Conservation (phyloP, 2,329 filamentous ascomycete genomes). For the Botrytis fabae region DNA sequence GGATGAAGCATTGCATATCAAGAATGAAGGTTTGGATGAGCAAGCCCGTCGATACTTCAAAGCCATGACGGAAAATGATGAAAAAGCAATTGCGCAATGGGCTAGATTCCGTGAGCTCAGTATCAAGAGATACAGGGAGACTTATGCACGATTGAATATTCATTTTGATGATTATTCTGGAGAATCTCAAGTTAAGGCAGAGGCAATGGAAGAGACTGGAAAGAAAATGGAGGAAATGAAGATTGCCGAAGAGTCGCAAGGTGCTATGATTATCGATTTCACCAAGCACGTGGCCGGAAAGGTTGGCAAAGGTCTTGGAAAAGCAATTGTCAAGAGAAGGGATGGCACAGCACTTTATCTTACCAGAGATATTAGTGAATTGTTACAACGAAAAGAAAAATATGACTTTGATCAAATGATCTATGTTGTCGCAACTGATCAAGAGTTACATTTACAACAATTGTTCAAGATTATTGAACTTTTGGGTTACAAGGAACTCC, state of each 20-base stretch:
- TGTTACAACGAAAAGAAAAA: constrained; percentile 63
- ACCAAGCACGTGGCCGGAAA: constrained; percentile 65
- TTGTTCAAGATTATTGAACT: constrained; percentile 76
- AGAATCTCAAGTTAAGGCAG: constrained; percentile 70
- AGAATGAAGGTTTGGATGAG: constrained; percentile 65
- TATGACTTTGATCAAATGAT: constrained; percentile 77
- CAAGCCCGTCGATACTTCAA: constrained; percentile 73
- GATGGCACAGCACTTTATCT: constrained; percentile 77
- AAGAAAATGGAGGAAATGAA: constrained; percentile 62
- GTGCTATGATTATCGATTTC: constrained; percentile 72
- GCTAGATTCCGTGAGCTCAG: constrained; percentile 65
- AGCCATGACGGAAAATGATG: constrained; percentile 68
- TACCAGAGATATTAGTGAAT: constrained; percentile 75
- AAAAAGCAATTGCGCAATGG: constrained; percentile 61
- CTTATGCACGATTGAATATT: constrained; percentile 70
- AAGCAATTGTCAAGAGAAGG: constrained; percentile 69
- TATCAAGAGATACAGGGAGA: constrained; percentile 65
- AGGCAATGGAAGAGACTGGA: constrained; percentile 64
- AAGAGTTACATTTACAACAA: constrained; percentile 72
- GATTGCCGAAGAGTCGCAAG: constrained; percentile 69
- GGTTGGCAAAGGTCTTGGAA: constrained; percentile 67
- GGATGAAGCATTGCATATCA: constrained; percentile 50
- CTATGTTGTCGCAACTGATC: constrained; percentile 72
- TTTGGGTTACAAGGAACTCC: constrained; percentile 67
- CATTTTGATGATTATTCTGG: constrained; percentile 71